phyloP scores from a whole-genome alignment of 371 early-diverging fungal species.

The Actinomortierella ambigua region DNA sequence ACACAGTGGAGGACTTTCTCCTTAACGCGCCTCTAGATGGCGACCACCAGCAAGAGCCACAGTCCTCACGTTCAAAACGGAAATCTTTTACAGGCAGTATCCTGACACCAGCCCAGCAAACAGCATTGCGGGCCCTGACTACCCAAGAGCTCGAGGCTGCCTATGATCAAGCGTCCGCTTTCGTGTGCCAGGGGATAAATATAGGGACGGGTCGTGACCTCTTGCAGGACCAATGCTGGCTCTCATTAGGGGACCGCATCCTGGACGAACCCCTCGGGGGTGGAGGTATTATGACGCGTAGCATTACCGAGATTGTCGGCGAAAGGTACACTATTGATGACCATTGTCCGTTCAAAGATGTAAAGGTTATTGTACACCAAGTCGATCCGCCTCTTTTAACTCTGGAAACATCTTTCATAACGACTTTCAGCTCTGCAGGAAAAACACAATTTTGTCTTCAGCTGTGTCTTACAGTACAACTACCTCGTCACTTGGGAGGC shows the following conservation, averaged over 20 bases:
- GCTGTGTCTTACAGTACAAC: conserved; percentile 69
- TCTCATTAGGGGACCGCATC: conserved; percentile 58
- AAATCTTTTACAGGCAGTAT: too few species aligned
- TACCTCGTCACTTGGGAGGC: conserved; percentile 61
- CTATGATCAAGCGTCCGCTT: conserved; percentile 26
- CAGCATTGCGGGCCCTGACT: conserved; percentile 8
- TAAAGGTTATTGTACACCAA: too few species aligned
- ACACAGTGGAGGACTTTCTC: conserved; percentile 41
- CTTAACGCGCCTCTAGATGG: conserved; percentile 23
- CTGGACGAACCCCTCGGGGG: conserved; percentile 58
- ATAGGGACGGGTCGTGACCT: conserved; percentile 34
- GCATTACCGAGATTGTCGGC: conserved; percentile 70
- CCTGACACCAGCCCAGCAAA: too few species aligned
- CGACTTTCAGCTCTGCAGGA: conserved; percentile 76
- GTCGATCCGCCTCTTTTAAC: too few species aligned
- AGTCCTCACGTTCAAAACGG: too few species aligned
- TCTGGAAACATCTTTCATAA: too few species aligned
- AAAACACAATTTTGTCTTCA: conserved; percentile 88
- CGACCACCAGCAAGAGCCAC: too few species aligned
- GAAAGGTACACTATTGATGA: conserved; percentile 50
- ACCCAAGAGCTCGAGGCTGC: conserved; percentile 18
- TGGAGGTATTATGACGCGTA: conserved; percentile 62
- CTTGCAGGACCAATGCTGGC: conserved; percentile 38
- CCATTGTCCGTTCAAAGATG: background rate
- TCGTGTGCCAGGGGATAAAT: conserved; percentile 22